Percentiles rank a stretch among this genome's conserved stretches.
These are phyloP conservation scores for Huntiella omanensis DNA, from an alignment of 2,329 filamentous ascomycete genomes.

Conservation along the genomic window DNA sequence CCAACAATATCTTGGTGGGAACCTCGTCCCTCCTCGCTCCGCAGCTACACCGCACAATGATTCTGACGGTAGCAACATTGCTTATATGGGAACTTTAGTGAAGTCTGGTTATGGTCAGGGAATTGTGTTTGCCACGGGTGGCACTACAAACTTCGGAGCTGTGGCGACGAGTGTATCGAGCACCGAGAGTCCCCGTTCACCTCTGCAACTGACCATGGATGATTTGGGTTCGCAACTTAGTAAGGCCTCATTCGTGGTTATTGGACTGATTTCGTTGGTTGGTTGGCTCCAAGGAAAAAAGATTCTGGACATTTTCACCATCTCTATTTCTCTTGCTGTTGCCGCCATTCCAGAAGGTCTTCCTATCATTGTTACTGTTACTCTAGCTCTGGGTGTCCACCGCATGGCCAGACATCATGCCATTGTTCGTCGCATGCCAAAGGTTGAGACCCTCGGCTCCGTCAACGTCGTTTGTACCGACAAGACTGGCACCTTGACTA, in stretches of 20 bases:
- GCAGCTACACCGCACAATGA: slow-evolving; percentile 16
- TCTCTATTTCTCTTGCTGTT: slow-evolving; percentile 88
- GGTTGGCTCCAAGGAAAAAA: slow-evolving; percentile 80
- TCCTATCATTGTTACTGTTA: slow-evolving; percentile 96
- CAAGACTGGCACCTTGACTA: slow-evolving; percentile 90
- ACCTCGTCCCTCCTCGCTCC: slow-evolving; percentile 12
- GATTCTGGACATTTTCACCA: slow-evolving; percentile 87
- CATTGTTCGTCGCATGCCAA: slow-evolving; percentile 87
- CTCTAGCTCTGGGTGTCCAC: slow-evolving; percentile 80
- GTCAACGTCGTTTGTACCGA: slow-evolving; percentile 99
- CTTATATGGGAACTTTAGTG: slow-evolving; percentile 94
- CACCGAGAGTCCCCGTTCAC: slow-evolving; percentile 87
- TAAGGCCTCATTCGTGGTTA: slow-evolving; percentile 90
- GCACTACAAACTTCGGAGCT: slow-evolving; percentile 84
- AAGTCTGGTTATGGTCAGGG: slow-evolving; percentile 90
- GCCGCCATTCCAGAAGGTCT: slow-evolving; percentile 91
- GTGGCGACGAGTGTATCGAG: slow-evolving; percentile 88
- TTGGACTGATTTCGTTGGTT: slow-evolving; percentile 78
- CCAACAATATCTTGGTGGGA: not conserved
- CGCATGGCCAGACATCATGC: slow-evolving; percentile 91
- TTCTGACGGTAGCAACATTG: slow-evolving; percentile 73
- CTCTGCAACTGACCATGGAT: slow-evolving; percentile 91
- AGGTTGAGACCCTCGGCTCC: slow-evolving; percentile 93
- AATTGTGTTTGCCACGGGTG: slow-evolving; percentile 90
- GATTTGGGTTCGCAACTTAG: slow-evolving; percentile 89